Percentiles rank a stretch among this genome's conserved stretches.
Evolutionary conservation across 306 rosid species (phyloP).

Genomic region (Acmispon strigosus): DNA sequence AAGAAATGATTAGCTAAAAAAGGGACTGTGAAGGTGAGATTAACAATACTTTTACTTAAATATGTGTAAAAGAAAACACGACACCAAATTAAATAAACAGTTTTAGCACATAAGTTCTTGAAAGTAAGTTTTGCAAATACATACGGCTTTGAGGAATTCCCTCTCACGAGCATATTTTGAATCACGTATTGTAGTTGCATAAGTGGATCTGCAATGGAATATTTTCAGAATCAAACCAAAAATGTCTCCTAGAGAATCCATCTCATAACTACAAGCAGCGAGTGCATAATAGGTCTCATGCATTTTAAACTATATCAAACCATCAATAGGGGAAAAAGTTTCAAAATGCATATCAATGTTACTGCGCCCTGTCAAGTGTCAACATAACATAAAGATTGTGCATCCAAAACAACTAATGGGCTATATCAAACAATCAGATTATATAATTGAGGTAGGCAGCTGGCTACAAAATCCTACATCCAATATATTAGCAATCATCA

Average conservation of each 20-base stretch:
- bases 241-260: neutral
- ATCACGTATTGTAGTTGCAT: conserved; percentile 91
- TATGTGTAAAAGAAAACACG: neutral
- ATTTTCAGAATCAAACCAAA: neutral
- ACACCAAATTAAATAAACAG: neutral
- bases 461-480: neutral
- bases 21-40: neutral
- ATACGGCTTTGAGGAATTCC: conserved; percentile 89
- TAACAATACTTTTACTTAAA: neutral
- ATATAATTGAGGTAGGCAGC: neutral
- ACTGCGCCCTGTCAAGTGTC: neutral
- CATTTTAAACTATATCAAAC: neutral
- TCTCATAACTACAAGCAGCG: neutral
- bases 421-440: neutral
- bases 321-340: neutral
- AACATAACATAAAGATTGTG: neutral
- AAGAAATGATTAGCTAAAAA: neutral
- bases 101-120: neutral
- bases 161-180: conserved; percentile 78
- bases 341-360: neutral
- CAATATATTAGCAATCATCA: neutral
- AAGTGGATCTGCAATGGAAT: conserved; percentile 62
- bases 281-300: neutral
- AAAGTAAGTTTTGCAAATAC: conserved; percentile 23
- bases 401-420: neutral